Evolutionary conservation across 176 grass and related monocot genomes (phyloP).

Genomic region (Guadua angustifolia): DNA sequence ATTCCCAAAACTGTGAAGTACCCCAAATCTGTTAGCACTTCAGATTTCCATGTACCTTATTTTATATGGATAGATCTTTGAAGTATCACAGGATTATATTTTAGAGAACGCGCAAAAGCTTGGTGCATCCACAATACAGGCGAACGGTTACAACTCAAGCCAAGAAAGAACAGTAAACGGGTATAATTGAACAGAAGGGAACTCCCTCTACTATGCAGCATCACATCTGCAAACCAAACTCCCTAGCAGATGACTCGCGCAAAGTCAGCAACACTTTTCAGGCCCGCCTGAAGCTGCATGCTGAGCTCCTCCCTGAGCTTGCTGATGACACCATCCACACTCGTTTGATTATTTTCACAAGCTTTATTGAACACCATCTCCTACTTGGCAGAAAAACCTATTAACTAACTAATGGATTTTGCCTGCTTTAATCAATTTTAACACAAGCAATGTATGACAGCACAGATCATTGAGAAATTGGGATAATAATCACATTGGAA

Average conservation of each 20-base stretch:
- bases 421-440: neutral
- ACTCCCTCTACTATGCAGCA: too few species aligned
- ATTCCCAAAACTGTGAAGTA: neutral
- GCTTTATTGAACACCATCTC: neutral
- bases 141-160: too few species aligned
- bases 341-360: neutral
- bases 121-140: too few species aligned
- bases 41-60: neutral
- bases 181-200: too few species aligned
- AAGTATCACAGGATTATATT: slow-evolving; percentile 16
- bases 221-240: too few species aligned
- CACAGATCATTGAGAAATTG: slow-evolving; percentile 19
- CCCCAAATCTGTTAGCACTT: neutral
- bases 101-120: too few species aligned
- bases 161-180: too few species aligned
- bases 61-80: slow-evolving; percentile 6
- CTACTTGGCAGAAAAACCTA: neutral
- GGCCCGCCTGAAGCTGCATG: too few species aligned
- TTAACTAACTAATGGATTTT: slow-evolving; percentile 30
- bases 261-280: too few species aligned
- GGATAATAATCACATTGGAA: neutral
- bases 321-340: too few species aligned
- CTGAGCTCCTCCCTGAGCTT: too few species aligned
- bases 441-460: slow-evolving; percentile 15
- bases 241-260: too few species aligned